Base-by-base conservation (phyloP, 1,284 basidiomycete species). In the Rhodotorula mucilaginosa region DNA sequence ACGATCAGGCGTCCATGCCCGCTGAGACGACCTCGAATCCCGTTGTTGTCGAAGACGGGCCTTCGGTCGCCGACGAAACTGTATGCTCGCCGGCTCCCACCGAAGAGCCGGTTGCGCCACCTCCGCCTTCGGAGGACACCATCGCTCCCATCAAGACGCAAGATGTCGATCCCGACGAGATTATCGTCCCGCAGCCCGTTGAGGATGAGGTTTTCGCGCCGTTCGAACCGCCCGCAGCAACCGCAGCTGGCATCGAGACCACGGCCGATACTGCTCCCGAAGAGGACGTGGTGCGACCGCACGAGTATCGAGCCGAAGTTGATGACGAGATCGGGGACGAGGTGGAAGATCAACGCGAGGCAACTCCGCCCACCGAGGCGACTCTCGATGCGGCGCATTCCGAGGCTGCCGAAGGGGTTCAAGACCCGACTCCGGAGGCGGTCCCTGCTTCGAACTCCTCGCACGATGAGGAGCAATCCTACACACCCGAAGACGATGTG, bases 331-430 rank as follows among this genome's bases (percentile, higher is more conserved):
- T 15, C 7, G 51, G 52, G 13, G 48, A n/a, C 16, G 47, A 39
- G 56, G 49, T 58, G 64, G 61, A 66, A 13, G 49, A 57, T 46
- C 49, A 29, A 1, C 46, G 34, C 51, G 62, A 66, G 61, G 29
- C 46, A 29, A 52, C 54, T 44, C 31, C 26, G 39, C 49, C 29
- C 7, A 59, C 34, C 13, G 58, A 66, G 34, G 39, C 29, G 39
- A 15, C 19, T 52, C 8, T 49, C 19, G 19, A 52, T 16, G 44
- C 46, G 60, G 34, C 59, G 15, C 47, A 56, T 23, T n/a, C 31
- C 21, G 46, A 56, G 57, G 26, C 51, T 8, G 39, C 39, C 39
- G 39, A 44, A 44, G 39, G 39, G 12, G 12, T 44, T 10, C 39
- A 44, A 44, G 12, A 44, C 39, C 39, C 39, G 39, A 44, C 39